A percentile compares a stretch with the other conserved stretches of the same genome.
phyloP scores from a whole-genome alignment of 176 grass and related monocot species.

The Alloteropsis semialata region DNA sequence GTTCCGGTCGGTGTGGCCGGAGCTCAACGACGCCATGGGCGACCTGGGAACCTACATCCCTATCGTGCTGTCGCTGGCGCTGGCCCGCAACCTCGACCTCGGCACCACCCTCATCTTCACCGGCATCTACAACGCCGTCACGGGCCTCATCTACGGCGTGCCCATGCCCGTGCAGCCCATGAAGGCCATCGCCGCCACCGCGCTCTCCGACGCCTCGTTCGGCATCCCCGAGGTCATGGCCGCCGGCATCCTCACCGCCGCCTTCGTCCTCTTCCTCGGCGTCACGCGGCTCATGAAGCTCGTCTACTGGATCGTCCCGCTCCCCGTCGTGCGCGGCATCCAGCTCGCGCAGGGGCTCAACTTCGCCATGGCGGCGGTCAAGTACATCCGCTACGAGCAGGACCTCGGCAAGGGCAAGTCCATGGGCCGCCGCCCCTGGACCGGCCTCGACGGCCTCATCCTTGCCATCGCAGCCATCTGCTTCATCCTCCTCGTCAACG shows the following conservation, averaged over 20 bases:
- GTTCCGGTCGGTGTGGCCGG: slow-evolving; percentile 54
- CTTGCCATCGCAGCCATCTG: slow-evolving; percentile 49
- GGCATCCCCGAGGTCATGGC: slow-evolving; percentile 68
- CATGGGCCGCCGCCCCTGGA: slow-evolving; percentile 23
- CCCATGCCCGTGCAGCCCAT: slow-evolving; percentile 96
- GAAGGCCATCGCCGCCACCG: slow-evolving; percentile 84
- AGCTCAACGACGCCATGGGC: slow-evolving; percentile 79
- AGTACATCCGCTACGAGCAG: slow-evolving; percentile 79
- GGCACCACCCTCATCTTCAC: slow-evolving; percentile 87
- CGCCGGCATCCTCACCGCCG: slow-evolving; percentile 67
- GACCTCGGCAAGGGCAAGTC: slow-evolving; percentile 62
- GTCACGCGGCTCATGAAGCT: slow-evolving; percentile 68
- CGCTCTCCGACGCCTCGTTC: slow-evolving; percentile 36
- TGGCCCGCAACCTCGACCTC: slow-evolving; percentile 61
- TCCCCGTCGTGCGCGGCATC: slow-evolving; percentile 88
- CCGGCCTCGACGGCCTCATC: slow-evolving; percentile 76
- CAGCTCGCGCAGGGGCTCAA: slow-evolving; percentile 83
- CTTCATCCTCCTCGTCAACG: slow-evolving; percentile 76
- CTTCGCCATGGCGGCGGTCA: slow-evolving; percentile 84
- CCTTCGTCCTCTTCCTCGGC: slow-evolving; percentile 64
- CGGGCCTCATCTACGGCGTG: slow-evolving; percentile 78
- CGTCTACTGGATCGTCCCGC: slow-evolving; percentile 73
- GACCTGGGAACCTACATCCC: slow-evolving; percentile 95
- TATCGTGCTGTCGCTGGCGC: slow-evolving; percentile 68
- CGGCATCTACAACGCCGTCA: slow-evolving; percentile 73